Base-by-base conservation (phyloP, 2,329 filamentous ascomycete species). In the Arthrobotrys megalospora region DNA sequence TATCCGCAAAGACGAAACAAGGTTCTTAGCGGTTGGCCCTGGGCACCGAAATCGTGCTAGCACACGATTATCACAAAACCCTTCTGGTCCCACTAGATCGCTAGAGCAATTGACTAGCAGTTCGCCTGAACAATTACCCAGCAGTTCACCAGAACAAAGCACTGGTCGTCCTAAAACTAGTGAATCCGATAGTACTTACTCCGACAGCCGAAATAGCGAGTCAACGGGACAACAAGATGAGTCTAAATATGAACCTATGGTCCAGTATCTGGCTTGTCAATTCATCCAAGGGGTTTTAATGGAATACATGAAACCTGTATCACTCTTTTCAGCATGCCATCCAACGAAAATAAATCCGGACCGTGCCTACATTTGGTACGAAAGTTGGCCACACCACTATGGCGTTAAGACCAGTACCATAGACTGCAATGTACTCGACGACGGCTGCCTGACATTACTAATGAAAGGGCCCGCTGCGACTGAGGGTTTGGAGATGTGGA, bases 151-250 rank as follows among this genome's bases (percentile, higher is more conserved):
- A n/a, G n/a, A n/a, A n/a, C n/a, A n/a, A n/a, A n/a, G n/a, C n/a
- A n/a, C n/a, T n/a, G n/a, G n/a, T n/a, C n/a, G n/a, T n/a, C 24
- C 24, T 2, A 28, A 28, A 28, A 28, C 24, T 5, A 5, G 24
- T 28, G 24, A 28, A 28, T 28, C 24, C 5, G 24, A 28, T 28
- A 28, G 24, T 28, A 28, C 24, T 5, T 28, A 28, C 24, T 2
- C 24, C 24, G 24, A 28, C 24, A 28, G 24, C 6, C 47, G 19
- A 52, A 16, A 45, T 16, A 45, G 21, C 11, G 19, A 52, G 3
- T 52, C 48, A n/a, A 52, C 48, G 6, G 48, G 48, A 32, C 21
- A 52, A 32, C 48, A 52, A 32, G 48, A 52, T 32, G 21, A 52
- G 7, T 6, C 21, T 3, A 52, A 52, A 6, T 28, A 6, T 1